Conservation (phyloP, 441 rosid species). For the Gossypium gossypioides region DNA sequence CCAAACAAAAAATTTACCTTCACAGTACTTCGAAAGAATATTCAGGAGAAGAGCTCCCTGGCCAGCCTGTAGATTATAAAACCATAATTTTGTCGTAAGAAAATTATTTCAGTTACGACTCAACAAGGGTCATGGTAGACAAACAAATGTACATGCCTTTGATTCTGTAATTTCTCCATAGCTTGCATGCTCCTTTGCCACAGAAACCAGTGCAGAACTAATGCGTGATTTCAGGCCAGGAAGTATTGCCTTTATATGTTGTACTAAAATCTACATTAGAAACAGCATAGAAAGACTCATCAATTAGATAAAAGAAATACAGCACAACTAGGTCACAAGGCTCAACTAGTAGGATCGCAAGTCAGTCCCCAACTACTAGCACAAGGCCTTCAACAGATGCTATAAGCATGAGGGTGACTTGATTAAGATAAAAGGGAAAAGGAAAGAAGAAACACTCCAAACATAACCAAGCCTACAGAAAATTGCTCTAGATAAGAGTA, state of each 20-base stretch:
- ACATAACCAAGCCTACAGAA: not conserved
- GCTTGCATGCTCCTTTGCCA: slow-evolving; percentile 87
- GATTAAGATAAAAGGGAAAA: not conserved
- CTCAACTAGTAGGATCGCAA: not conserved
- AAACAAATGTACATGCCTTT: slow-evolving; percentile 36
- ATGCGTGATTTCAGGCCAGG: slow-evolving; percentile 77
- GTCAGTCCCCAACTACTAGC: not conserved
- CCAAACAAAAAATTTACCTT: slow-evolving; percentile 39
- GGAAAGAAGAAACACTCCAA: not conserved
- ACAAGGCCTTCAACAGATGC: slow-evolving; percentile 17
- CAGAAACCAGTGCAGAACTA: slow-evolving; percentile 53
- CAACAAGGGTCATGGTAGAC: not conserved
- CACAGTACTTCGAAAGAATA: slow-evolving; percentile 86
- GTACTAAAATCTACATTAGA: slow-evolving; percentile 61
- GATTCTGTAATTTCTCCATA: slow-evolving; percentile 83
- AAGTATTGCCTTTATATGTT: slow-evolving; percentile 71
- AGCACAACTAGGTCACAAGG: not conserved
- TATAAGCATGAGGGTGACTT: not conserved
- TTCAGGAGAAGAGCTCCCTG: slow-evolving; percentile 90
- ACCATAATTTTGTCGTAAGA: not conserved
- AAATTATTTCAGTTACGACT: not conserved
- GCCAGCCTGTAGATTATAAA: slow-evolving; percentile 54
- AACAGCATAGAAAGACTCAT: slow-evolving; percentile 13
- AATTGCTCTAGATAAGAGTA: not conserved
- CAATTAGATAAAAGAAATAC: not conserved